Conservation (phyloP, 164 flowering plant genomes). For the Chimonanthus salicifolius region DNA sequence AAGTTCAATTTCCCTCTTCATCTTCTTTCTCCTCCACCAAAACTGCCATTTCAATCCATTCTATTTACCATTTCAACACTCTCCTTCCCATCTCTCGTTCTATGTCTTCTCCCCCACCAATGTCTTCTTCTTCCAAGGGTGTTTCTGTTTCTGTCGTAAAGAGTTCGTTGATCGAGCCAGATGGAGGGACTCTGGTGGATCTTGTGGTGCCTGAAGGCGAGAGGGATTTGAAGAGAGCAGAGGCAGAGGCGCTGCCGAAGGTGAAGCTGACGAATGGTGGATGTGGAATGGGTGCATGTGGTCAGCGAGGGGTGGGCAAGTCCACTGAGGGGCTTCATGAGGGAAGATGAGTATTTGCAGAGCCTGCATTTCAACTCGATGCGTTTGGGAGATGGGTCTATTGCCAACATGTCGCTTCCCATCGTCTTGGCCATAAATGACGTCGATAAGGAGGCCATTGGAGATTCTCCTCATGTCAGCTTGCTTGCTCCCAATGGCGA, state of each 20-base stretch:
- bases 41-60: background rate
- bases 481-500: constrained; percentile 60
- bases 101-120: background rate
- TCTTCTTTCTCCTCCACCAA: background rate
- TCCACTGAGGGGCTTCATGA: constrained; percentile 90
- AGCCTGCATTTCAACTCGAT: constrained; percentile 79
- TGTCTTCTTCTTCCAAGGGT: background rate
- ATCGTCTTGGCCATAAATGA: constrained; percentile 88
- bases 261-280: constrained; percentile 55
- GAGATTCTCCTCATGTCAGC: constrained; percentile 44
- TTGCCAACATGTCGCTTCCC: constrained; percentile 92
- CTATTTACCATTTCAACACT: constrained; percentile 33
- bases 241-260: constrained; percentile 57
- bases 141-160: constrained; percentile 19
- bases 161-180: constrained; percentile 88
- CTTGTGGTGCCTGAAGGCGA: constrained; percentile 66
- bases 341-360: constrained; percentile 88
- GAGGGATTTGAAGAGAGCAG: constrained; percentile 33
- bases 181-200: constrained; percentile 76
- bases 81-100: constrained; percentile 11
- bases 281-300: constrained; percentile 91
- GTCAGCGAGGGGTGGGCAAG: constrained; percentile 98
- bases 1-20: background rate
- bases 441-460: constrained; percentile 55
- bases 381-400: constrained; percentile 48